Base-by-base conservation (phyloP, 352 stramenopile species). In the Peronospora destructor region DNA sequence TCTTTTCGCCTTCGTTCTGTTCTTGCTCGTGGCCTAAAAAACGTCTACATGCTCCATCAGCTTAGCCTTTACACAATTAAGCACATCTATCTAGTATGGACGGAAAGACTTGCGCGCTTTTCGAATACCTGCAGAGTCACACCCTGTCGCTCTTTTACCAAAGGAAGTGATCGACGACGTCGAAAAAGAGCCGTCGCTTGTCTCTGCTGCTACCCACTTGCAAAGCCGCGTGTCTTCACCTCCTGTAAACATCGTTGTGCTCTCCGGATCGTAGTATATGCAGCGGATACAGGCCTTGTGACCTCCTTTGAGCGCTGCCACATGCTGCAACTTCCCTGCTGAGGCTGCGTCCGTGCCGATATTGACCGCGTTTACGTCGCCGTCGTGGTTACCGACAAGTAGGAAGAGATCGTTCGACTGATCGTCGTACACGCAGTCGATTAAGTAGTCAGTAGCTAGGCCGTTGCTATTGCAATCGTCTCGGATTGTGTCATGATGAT, bases 161-260 rank as follows among this genome's bases (percentile, higher is more conserved):
- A 45, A 51, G 49, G 42, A 53, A 6, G 26, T 41, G 32, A 39
- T 56, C 3, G 41, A 53, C 7, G 38, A 32, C 2, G 36, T 32
- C 1, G 21, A 49, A 10, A 45, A 39, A 37, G 45, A 45, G 23
- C 53, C 34, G 35, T 53, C 51, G 13, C 32, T 34, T 5, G 29
- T 14, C 8, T 56, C 23, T 3, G 21, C 39, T 6, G 46, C 37
- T 7, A 33, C 3, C 87, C 87, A 96, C 41, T 74, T 73, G 59
- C 87, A 95, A 29, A 96, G 45, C 3, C 84, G 73, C 9, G 87
- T 73, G 51, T 96, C 87, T 53, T 96, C 87, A 1, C 85, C 87
- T 17, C 87, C 87, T 3, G 87, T 91, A 49, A 79, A 87, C 6
- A 95, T 61, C 16, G 73, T 75, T 2, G 49, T 35, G 12, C 50